Evolutionary conservation across 257 asterid species (phyloP).

Genomic region (Solanum corneliomulleri): DNA sequence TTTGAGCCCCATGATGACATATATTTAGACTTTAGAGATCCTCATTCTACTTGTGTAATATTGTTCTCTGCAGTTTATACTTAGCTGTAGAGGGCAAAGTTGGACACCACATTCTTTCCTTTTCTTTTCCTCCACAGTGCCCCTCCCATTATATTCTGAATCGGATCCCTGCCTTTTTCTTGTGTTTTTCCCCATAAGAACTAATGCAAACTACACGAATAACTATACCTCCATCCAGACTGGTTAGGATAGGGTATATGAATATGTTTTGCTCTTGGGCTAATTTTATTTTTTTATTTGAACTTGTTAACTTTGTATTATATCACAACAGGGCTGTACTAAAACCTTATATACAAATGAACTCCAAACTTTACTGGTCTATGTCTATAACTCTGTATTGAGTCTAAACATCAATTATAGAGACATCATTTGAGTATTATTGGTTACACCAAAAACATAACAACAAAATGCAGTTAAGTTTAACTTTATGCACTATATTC

Average conservation of each 20-base stretch:
- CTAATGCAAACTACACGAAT: background rate
- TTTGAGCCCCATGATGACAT: background rate
- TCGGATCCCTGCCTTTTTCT: background rate
- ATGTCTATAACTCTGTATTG: background rate
- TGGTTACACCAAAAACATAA: background rate
- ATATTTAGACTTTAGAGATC: background rate
- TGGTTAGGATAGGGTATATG: background rate
- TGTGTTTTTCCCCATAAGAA: background rate
- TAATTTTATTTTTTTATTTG: background rate
- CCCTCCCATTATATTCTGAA: background rate
- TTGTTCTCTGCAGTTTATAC: background rate
- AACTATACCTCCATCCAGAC: background rate
- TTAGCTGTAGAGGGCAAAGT: background rate
- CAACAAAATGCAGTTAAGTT: background rate
- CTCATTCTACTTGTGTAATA: background rate
- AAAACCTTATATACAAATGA: background rate
- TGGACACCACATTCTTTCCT: background rate
- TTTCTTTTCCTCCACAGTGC: background rate
- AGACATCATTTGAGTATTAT: background rate
- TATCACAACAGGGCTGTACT: background rate
- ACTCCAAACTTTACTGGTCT: background rate
- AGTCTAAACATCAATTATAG: background rate
- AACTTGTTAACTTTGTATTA: background rate
- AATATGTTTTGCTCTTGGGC: background rate
- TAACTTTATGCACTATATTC: background rate